Evolutionary conservation across 805 yeast species (phyloP).

Genomic region (Dipodascopsis uninucleata): DNA sequence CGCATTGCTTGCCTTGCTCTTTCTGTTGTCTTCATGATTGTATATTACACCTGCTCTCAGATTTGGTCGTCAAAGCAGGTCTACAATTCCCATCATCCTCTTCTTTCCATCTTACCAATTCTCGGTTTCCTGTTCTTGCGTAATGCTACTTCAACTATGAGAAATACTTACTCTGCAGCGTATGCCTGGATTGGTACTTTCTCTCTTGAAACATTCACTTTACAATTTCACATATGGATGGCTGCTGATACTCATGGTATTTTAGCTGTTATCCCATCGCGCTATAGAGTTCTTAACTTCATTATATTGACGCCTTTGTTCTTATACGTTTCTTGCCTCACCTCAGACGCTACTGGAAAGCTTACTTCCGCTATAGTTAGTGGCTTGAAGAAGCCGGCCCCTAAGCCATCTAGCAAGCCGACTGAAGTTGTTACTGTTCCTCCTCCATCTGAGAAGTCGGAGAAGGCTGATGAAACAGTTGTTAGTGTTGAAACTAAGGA

Average conservation of each 20-base stretch:
- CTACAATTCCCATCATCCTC: conserved; percentile 26
- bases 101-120: conserved; percentile 24
- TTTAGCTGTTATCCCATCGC: conserved; percentile 13
- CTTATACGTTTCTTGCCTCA: conserved; percentile 19
- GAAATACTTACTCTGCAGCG: conserved; percentile 27
- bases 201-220: conserved; percentile 31
- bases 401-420: conserved; percentile 7
- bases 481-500: too few relatives aligned
- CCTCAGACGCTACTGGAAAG: conserved; percentile 24
- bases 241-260: conserved; percentile 31
- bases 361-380: conserved; percentile 19
- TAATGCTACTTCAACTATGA: conserved; percentile 21
- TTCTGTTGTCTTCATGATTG: conserved; percentile 15
- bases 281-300: conserved; percentile 10
- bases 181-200: conserved; percentile 30
- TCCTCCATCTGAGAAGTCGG: too few relatives aligned
- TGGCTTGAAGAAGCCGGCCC: conserved; percentile 10
- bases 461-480: too few relatives aligned
- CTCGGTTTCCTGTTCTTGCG: conserved; percentile 26
- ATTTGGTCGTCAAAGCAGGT: conserved; percentile 20
- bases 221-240: conserved; percentile 32
- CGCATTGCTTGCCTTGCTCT: conserved; percentile 17
- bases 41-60: conserved; percentile 10
- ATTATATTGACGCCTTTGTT: conserved; percentile 23
- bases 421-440: too few relatives aligned